These are phyloP conservation scores for Phytopythium kandeliae DNA, from an alignment of 352 stramenopile genomes.

Conservation along the genomic window DNA sequence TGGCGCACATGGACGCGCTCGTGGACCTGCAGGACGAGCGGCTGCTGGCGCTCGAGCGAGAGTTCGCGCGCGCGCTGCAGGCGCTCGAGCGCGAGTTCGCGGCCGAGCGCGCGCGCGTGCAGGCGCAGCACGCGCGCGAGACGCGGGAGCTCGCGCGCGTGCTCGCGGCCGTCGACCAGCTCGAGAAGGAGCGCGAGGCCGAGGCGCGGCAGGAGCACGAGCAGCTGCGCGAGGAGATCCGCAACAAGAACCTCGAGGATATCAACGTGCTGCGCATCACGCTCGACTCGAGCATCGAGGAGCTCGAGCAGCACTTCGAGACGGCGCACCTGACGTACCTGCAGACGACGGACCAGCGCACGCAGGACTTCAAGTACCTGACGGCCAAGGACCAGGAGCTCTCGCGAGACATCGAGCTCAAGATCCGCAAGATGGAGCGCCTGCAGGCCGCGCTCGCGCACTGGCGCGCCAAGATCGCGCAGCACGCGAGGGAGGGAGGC, in stretches of 20 bases:
- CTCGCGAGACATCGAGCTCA: constrained; percentile 90
- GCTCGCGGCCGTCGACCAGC: constrained; percentile 80
- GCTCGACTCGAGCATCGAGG: constrained; percentile 91
- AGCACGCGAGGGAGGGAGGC: constrained; percentile 86
- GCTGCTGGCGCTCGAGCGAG: constrained; percentile 84
- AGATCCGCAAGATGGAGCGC: constrained; percentile 92
- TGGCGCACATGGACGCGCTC: constrained; percentile 89
- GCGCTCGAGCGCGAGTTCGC: constrained; percentile 83
- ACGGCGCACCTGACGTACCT: constrained; percentile 89
- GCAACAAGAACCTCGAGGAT: constrained; percentile 94
- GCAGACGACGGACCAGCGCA: constrained; percentile 92
- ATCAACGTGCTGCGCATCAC: constrained; percentile 93
- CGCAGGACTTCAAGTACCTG: constrained; percentile 93
- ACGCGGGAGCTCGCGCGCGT: constrained; percentile 78
- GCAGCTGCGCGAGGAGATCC: constrained; percentile 90
- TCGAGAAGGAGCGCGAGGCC: constrained; percentile 75
- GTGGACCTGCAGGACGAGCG: constrained; percentile 90
- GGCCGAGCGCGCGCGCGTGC: constrained; percentile 80
- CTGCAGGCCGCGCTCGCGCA: constrained; percentile 86
- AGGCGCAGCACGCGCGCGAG: constrained; percentile 60
- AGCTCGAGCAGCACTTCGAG: constrained; percentile 94
- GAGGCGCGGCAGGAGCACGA: constrained; percentile 82
- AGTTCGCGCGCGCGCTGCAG: constrained; percentile 87
- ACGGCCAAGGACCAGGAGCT: constrained; percentile 91
- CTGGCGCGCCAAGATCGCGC: constrained; percentile 90